Base-by-base conservation (phyloP, 768 basidiomycete genomes). In the Lactifluus volemus region DNA sequence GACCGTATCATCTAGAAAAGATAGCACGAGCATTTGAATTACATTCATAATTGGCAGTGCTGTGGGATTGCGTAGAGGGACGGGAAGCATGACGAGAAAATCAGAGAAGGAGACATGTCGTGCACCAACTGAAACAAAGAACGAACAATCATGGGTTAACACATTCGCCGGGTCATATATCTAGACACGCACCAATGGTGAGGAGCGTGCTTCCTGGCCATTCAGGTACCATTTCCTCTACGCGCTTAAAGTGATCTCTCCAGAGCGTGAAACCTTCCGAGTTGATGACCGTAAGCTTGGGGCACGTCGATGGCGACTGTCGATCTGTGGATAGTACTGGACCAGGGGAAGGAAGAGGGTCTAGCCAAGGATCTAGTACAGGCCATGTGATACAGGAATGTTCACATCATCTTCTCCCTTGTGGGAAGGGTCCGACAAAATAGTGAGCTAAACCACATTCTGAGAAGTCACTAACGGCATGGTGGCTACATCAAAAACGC, bases 331-430 rank as follows among this genome's bases (percentile, higher is more conserved):
- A 48, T 17, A 71, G 75, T 1, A 55, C 59, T 0, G 75, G 84
- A 4, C 83, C 84, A 34, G 82, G 87, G 42, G 76, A 70, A 7
- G 84, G 79, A 25, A 91, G 68, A 17, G 90, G 88, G 58, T 92
- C 89, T 8, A 92, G 72, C 91, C 92, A 93, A 19, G 92, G 92
- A 72, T 94, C 92, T 17, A 90, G 78, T 21, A 86, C 76, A 21
- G 68, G 9, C 79, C 82, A 50, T 81, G 79, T 6, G 74, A 71
- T 53, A 88, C 72, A 0, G 84, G 85, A 57, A 92, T 75, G 2
- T 67, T 69, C 12, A 68, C 49, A 59, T 78, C 74, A 14, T 48
- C 52, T 3, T 70, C 71, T 30, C 70, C 69, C 4, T 61, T 57
- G 1, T 79, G 76, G 6, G 83, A 77, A 29, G 73, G 67, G 3